Base-by-base conservation (phyloP, 2,329 filamentous ascomycete species). In the Colletotrichum noveboracense region DNA sequence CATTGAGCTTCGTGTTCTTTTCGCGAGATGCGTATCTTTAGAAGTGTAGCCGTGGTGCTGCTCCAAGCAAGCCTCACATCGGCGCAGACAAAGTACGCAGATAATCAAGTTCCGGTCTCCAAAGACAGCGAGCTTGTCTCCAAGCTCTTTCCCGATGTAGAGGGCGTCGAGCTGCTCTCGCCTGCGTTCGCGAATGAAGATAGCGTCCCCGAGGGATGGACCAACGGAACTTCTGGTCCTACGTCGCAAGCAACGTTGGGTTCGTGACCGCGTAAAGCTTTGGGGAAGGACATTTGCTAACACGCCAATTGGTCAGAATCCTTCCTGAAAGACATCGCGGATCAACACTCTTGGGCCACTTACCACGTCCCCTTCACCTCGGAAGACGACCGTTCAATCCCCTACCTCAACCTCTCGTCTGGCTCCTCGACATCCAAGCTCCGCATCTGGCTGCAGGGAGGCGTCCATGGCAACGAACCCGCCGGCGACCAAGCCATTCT, bases 391-490 rank as follows among this genome's bases (percentile, higher is more conserved):
- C 75, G 79, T 21, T 74, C 78, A 13, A 30, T 80, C 6, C 79
- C 78, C 4, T 77, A 79, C 36, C 71, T 79, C 68, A 65, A 73
- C 34, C 75, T 79, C 8, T 74, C 76, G 16, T 58, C 56, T n/a
- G 43, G 70, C 3, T 48, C 67, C 5, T 24, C 62, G 9, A 58
- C 43, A 21, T 3, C 34, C 70, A 83, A 82, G 74, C 70, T 83
- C 10, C 79, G 81, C 9, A 77, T 83, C 8, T 83, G 79, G 77
- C 48, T 83, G 0, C 81, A 83, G 55, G 82, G 78, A 12, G 80
- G 78, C 8, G 81, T 82, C 1, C 82, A 83, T n/a, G 82, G 82
- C 62, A 82, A 83, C 9, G 82, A 83, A 30, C 82, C 82, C 0
- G 82, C 79, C 0, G 82, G 81, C 4, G 82, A 83, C 38, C 78